Evolutionary conservation across 148 eudicot species (phyloP), one percentile per base, ranked within the genome.

Genomic region (Arbutus unedo): DNA sequence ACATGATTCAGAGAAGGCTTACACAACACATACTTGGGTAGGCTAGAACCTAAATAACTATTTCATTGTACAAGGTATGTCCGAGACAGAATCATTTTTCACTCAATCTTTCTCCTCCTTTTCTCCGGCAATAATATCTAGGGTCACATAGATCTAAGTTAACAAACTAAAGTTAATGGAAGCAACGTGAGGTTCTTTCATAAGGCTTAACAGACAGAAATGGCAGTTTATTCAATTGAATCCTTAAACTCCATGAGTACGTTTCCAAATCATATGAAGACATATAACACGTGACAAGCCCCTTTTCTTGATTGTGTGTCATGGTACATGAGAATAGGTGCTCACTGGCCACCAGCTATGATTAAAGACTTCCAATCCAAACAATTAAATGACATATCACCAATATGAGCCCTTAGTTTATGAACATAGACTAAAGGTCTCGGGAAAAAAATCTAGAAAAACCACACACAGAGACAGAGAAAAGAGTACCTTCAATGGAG

Each of bases 401-500:
- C 41, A 21, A 82, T 14, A 48, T 64, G 11, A 60, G 66, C 72
- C n/a, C 54, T 21, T 43, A 41, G 14, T 16, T 48, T 49, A 60
- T 43, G 23, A 79, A 77, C 23, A 19, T 4, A 13, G 56, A 54
- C 57, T 79, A 23, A 55, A 73, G 66, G 41, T 41, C 2, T 11
- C 9, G 77, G 60, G 43, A 13, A 77, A 67, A 23, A 62, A 45
- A 3, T 51, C 15, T 45, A 78, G 70, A 79, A 5, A 68, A 25
- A 43, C 31, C 54, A 19, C 38, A 73, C 2, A 45, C 38, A 47
- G 0, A 81, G n/a, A 41, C 55, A 18, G n/a, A 48, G 82, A 57
- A 68, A 7, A n/a, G 3, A 15, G 15, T 38, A 94, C 98, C 96
- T 91, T 88, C 85, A 91, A 81, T 15, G 96, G 94, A 44, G 93